Percentiles rank a stretch among this genome's conserved stretches.
phyloP scores from a whole-genome alignment of 257 asterid genomes.

The Coffea canephora region DNA sequence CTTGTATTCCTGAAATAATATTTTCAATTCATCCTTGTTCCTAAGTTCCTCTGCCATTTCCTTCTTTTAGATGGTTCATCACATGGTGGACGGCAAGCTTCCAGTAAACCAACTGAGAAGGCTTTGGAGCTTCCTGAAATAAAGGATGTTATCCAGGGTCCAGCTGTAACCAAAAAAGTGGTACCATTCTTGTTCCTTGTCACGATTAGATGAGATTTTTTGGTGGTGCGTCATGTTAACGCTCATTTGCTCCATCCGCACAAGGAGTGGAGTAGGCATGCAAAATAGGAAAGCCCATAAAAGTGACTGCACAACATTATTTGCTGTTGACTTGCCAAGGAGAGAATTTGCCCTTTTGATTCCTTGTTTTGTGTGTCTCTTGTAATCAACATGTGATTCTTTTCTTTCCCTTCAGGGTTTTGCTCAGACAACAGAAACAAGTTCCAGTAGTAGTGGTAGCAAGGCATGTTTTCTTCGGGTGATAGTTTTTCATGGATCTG shows the following conservation, averaged over 20 bases:
- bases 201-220: neutral
- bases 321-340: neutral
- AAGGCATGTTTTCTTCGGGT: conserved; percentile 18
- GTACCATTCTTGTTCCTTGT: conserved; percentile 18
- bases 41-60: conserved; percentile 12
- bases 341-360: neutral
- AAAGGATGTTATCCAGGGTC: conserved; percentile 17
- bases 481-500: neutral
- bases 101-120: neutral
- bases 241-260: neutral
- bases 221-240: neutral
- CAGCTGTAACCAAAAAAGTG: neutral
- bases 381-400: neutral
- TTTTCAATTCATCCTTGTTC: neutral
- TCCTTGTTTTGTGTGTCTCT: neutral
- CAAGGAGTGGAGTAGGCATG: neutral
- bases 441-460: conserved; percentile 6
- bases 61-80: conserved; percentile 35
- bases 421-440: conserved; percentile 6
- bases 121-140: conserved; percentile 35
- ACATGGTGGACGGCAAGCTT: conserved; percentile 17
- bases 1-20: neutral
- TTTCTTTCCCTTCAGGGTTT: conserved; percentile 16
- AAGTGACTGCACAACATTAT: neutral
- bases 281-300: neutral